Base-by-base conservation (phyloP, 2,329 filamentous ascomycete species). In the Decorospora gaudefroyi region DNA sequence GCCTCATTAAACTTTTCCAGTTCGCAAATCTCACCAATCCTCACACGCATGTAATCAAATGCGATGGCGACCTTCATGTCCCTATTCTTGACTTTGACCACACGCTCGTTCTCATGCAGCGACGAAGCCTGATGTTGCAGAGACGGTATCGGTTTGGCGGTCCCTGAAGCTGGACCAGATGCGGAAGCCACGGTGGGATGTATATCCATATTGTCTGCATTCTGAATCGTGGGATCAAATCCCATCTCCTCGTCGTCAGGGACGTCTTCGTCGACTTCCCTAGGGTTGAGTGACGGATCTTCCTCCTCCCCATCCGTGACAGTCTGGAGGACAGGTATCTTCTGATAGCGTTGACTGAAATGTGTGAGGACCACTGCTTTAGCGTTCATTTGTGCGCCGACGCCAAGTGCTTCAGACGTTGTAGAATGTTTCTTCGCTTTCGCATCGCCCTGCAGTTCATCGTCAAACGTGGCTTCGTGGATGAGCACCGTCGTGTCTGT, bases 401-500 rank as follows among this genome's bases (percentile, higher is more conserved):
- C 80, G 30, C 76, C 78, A 3, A 99, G 79, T 1, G 93, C 93
- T 73, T 99, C 93, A 10, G 81, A 81, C 50, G 90, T 88, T 6
- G 93, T 99, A 26, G 82, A 88, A 74, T 99, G 93, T 64, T 87
- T 90, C 81, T 99, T 99, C 37, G 86, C 88, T 18, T 79, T 66
- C 3, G 93, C 93, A 61, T 96, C 91, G 11, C 79, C 81, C 26
- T 71, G 61, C 58, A 96, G 81, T 60, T 93, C 88, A 65, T 96
- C 89, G 57, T 93, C 89, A 65, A 99, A 97, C 0, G 93, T 99
- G 51, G 90, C 91, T 77, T 99, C 93, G 74, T 99, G 93, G 42
- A 99, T 83, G 4, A 96, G 81, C 5, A 99, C 79, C 10, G 92
- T 95, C 2, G 87, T 85, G 50, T 84, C 84, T 31, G 75, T 74